Percentiles rank a stretch among this genome's conserved stretches.
phyloP scores from a whole-genome alignment of 371 early-diverging fungal species.

The Amoeboaphelidium protococcarum region DNA sequence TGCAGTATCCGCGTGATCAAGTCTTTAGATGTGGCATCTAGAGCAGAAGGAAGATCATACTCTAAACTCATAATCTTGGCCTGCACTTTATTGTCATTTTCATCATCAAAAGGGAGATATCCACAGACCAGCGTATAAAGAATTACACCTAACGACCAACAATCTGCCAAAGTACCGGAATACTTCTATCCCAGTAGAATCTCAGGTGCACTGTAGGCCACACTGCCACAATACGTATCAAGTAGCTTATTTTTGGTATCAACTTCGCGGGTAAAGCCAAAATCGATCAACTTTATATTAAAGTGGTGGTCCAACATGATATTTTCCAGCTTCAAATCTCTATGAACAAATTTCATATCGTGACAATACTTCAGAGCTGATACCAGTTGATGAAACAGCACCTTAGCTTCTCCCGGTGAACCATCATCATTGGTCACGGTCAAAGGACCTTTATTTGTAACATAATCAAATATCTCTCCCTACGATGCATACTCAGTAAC shows the following conservation, averaged over 20 bases:
- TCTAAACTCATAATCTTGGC: constrained; percentile 39
- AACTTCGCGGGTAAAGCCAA: constrained; percentile 58
- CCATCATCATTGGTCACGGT: too few species aligned
- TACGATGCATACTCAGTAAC: constrained; percentile 47
- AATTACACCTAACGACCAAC: constrained; percentile 60
- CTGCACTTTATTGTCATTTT: constrained; percentile 34
- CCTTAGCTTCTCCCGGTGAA: constrained; percentile 20
- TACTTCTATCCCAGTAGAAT: constrained; percentile 4
- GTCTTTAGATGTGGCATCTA: constrained; percentile 22
- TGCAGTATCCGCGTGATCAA: constrained; percentile 32
- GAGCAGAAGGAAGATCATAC: constrained; percentile 35
- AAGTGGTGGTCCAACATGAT: constrained; percentile 40
- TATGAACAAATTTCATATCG: constrained; percentile 41
- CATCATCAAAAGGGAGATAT: constrained; percentile 57
- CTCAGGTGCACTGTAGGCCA: constrained; percentile 52
- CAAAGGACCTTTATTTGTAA: constrained; percentile 24
- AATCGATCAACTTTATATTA: constrained; percentile 56
- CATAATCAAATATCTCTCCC: constrained; percentile 44
- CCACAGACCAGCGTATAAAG: constrained; percentile 52
- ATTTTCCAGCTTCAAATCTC: constrained; percentile 66
- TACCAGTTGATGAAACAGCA: constrained; percentile 39
- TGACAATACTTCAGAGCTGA: constrained; percentile 51
- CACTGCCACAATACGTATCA: constrained; percentile 61
- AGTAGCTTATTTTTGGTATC: constrained; percentile 26
- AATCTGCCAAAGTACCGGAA: constrained; percentile 33